Evolutionary conservation across 306 rosid genomes (phyloP), one percentile per base, ranked within the genome.

Genomic region (Oemleria cerasiformis): DNA sequence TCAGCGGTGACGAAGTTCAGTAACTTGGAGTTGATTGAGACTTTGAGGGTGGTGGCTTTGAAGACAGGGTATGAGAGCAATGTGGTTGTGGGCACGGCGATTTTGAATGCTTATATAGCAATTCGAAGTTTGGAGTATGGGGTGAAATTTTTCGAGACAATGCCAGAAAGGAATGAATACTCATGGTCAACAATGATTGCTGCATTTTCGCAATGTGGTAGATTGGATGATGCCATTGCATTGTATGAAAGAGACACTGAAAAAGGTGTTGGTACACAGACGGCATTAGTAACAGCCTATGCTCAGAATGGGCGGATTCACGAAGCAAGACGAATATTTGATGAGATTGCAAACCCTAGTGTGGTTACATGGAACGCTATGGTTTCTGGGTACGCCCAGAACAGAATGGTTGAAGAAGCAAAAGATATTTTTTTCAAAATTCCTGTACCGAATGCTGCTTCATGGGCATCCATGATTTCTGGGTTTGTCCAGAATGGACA

Each of bases 341-440:
- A 77, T 59, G 65, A 73, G 61, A 77, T 81, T 68, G 21, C 41
- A 30, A 69, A 63, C 54, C 85, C 85, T 1, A 64, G 47, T 77
- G 82, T 73, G 64, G 82, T 77, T 39, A 51, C 72, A 9, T 69
- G 75, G 85, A 81, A 73, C 68, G 85, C 85, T 30, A 77, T 81
- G 79, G 21, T 81, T 50, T 65, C 85, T 48, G 76, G 68, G 17
- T 77, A 81, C 73, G 77, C 77, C 49, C 79, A 81, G 41, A 81
- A 81, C 50, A 77, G 85, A 77, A 81, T 77, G 85, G 63, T 64
- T 77, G 79, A 77, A 49, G 79, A 77, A 70, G 85, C 85, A 39
- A 77, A 73, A 45, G 57, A 63, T 62, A 55, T 75, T 7, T 81
- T 76, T 73, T 49, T 51, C 20, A 74, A 47, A 56, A 77, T 64